Evolutionary conservation across 2,329 filamentous ascomycete species (phyloP), one percentile per base, ranked within the genome.

Genomic region (Gyromitra esculenta): DNA sequence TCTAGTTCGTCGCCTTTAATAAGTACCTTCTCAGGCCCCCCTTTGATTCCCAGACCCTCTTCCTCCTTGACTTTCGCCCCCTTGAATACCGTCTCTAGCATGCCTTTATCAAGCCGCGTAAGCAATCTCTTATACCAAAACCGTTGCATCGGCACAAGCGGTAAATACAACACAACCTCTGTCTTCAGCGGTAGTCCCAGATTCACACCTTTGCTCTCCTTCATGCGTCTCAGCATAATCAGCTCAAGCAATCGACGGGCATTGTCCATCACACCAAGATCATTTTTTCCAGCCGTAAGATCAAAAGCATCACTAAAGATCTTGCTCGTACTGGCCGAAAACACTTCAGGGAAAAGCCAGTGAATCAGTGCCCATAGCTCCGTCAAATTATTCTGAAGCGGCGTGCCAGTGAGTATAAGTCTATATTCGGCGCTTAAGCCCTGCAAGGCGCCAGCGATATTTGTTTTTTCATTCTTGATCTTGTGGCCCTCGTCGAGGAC

Each of bases 171-270:
- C 0, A 88, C 82, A 0, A 89, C 83, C 77, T 90, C 88, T 56
- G 86, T 86, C 80, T 89, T 90, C 0, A 85, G 84, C 0, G 88
- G 88, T 4, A 90, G 83, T 18, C 86, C 86, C 1, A 89, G 84
- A 66, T 87, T 85, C 41, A 89, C 86, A 0, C 84, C 86, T 0
- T 86, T 85, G 45, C 86, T 87, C 57, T 84, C 84, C 80, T 90
- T 90, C 84, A 88, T 87, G 2, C 88, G 83, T 11, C 88, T 84
- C 5, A 90, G 82, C 88, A 90, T 90, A 62, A 90, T 85, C 0
- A 88, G 81, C 77, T 88, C 86, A 0, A 90, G 83, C 7, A 90
- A 83, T 0, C 82, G 82, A 0, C 87, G 85, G 5, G 88, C 84
- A 79, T 86, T 81, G 63, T 88, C 85, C 81, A 90, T 85, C 37